Base-by-base conservation (phyloP, 2,329 filamentous ascomycete species). In the Clonostachys rhizophaga region DNA sequence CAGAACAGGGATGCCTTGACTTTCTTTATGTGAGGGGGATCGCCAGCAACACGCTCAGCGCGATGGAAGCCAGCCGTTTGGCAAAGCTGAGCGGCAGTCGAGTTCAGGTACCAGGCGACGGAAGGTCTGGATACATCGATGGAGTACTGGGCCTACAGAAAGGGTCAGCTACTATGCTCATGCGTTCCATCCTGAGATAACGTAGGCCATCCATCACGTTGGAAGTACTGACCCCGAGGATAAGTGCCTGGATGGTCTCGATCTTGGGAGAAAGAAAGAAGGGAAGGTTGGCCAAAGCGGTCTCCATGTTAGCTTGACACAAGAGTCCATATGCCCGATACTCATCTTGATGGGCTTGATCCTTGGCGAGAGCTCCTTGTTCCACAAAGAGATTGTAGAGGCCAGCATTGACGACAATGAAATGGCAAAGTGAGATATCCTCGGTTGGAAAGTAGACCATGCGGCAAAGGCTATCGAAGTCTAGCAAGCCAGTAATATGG, bases 21-120 rank as follows among this genome's bases (percentile, higher is more conserved):
- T 47, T 64, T 60, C 34, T 58, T 54, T 20, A 54, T 57, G 9
- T 58, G 55, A 8, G 64, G 58, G 16, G 63, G 51, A 43, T 69
- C 65, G 36, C 62, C 53, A 12, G 61, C 61, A 34, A 64, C 58
- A 4, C 55, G 59, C 37, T 62, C 64, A 12, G 59, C 55, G 44
- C 78, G 73, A 56, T 86, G 83, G 50, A 81, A 84, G 4, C 83
- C 83, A 5, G 84, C 73, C 0, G 76, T 78, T 54, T 83, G 79
- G 52, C 80, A 84, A 45, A 87, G 68, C 45, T 78, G 73, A 12
- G 77, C 75, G 0, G 82, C 83, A 16, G 74, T 73, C 7, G 75
- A 78, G 20, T 75, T 76, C 16, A 86, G 65, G n/a, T 80, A 76
- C 76, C 81, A 84, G n/a, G 79, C 79, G 5, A 86, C 70, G 0